Conservation (phyloP, 768 basidiomycete species). For the Psilocybe subaeruginosa region DNA sequence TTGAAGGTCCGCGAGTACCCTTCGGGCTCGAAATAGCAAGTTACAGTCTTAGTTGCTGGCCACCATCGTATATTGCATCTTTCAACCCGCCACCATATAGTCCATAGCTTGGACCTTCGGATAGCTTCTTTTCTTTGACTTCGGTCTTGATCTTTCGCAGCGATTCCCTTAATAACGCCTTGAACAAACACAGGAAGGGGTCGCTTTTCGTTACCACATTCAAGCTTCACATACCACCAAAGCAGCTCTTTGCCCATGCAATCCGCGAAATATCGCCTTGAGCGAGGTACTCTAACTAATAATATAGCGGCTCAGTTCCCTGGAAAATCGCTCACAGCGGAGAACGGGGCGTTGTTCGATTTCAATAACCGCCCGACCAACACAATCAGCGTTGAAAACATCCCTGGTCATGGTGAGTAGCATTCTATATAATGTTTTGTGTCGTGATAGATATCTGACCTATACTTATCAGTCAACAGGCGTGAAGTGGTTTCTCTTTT, state of each 20-base stretch:
- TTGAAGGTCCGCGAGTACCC: neutral
- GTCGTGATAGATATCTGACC: neutral
- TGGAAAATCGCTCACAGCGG: conserved; percentile 2
- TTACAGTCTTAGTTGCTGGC: neutral
- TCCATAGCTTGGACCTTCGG: neutral
- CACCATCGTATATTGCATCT: neutral
- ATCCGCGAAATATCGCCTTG: conserved; percentile 23
- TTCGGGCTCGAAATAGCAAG: neutral
- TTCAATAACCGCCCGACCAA: conserved; percentile 31
- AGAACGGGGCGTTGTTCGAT: conserved; percentile 15
- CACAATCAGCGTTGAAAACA: conserved; percentile 53
- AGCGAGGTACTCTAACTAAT: conserved; percentile 14
- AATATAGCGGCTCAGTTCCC: neutral
- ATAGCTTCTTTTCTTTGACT: neutral
- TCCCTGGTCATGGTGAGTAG: conserved; percentile 40
- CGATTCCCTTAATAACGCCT: neutral
- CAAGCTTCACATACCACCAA: neutral
- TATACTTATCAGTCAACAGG: conserved; percentile 20
- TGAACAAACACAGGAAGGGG: neutral
- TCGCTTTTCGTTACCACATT: too few relatives aligned
- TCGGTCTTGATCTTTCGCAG: neutral
- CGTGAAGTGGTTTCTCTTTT: conserved; percentile 61
- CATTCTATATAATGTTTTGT: neutral
- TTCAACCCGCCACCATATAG: neutral
- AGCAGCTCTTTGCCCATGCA: conserved; percentile 14